Evolutionary conservation across 1,139 yeast species (phyloP).

Genomic region (Geotrichum bryndzae): DNA sequence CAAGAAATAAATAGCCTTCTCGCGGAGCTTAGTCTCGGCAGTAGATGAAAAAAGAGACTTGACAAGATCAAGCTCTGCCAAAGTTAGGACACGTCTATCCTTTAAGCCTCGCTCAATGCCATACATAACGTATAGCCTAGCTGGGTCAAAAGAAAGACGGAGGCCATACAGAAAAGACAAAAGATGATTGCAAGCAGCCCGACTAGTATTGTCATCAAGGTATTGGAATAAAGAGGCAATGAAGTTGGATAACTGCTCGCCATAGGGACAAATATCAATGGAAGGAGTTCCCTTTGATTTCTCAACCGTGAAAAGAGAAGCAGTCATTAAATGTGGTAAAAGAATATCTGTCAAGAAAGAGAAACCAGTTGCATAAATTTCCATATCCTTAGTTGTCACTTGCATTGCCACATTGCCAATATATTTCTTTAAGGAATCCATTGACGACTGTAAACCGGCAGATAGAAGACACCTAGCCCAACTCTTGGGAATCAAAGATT

Average conservation of each 20-base stretch:
- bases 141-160: constrained; percentile 60
- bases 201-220: constrained; percentile 35
- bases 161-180: constrained; percentile 45
- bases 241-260: constrained; percentile 46
- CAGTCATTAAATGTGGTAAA: constrained; percentile 60
- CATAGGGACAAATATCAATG: constrained; percentile 50
- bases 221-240: constrained; percentile 42
- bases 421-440: constrained; percentile 72
- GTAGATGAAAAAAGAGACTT: constrained; percentile 46
- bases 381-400: constrained; percentile 45
- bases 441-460: constrained; percentile 70
- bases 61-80: constrained; percentile 34
- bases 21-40: constrained; percentile 57
- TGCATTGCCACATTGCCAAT: constrained; percentile 53
- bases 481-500: constrained; percentile 50
- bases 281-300: constrained; percentile 22
- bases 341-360: constrained; percentile 46
- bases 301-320: constrained; percentile 48
- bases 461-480: constrained; percentile 73
- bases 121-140: constrained; percentile 54
- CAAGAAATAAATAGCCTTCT: constrained; percentile 33
- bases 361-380: constrained; percentile 37
- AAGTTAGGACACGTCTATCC: constrained; percentile 32
- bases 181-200: constrained; percentile 33
- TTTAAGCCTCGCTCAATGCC: constrained; percentile 55